Evolutionary conservation across 2,329 filamentous ascomycete genomes (phyloP).

Genomic region (Botrytis squamosa): DNA sequence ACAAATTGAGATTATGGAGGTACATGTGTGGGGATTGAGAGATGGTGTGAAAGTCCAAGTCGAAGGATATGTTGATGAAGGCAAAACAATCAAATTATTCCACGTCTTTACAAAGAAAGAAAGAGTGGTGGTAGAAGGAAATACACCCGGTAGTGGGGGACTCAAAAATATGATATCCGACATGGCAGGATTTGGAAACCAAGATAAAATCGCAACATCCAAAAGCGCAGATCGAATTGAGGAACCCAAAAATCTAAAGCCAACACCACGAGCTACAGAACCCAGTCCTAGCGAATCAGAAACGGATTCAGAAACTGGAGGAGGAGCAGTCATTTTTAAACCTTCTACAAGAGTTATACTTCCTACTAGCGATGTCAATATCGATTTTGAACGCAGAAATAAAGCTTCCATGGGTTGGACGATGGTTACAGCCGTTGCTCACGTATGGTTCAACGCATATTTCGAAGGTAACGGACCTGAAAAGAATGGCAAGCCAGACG

Average conservation of each 20-base stretch:
- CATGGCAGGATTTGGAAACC: slow-evolving; percentile 45
- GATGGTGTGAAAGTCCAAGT: slow-evolving; percentile 85
- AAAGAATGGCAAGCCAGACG: slow-evolving; percentile 60
- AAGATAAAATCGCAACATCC: slow-evolving; percentile 28
- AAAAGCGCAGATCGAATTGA: slow-evolving; percentile 26
- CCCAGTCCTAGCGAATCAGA: slow-evolving; percentile 1
- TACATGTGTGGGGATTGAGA: slow-evolving; percentile 85
- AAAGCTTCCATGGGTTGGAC: slow-evolving; percentile 75
- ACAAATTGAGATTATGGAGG: slow-evolving; percentile 78
- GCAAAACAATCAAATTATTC: slow-evolving; percentile 78
- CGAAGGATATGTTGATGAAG: slow-evolving; percentile 84
- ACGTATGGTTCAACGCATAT: slow-evolving; percentile 95
- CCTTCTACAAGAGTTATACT: slow-evolving; percentile 68
- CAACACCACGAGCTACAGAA: background rate
- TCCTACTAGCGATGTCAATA: slow-evolving; percentile 82
- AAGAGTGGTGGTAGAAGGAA: slow-evolving; percentile 63
- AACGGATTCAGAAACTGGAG: slow-evolving; percentile 51
- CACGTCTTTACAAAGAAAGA: slow-evolving; percentile 78
- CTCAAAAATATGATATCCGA: slow-evolving; percentile 54
- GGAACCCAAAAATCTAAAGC: background rate
- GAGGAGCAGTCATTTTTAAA: slow-evolving; percentile 75
- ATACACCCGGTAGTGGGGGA: slow-evolving; percentile 50
- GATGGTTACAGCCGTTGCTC: slow-evolving; percentile 89
- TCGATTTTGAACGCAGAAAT: slow-evolving; percentile 84
- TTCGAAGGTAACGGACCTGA: slow-evolving; percentile 83